phyloP scores from a whole-genome alignment of 257 asterid genomes.

The Plantago major region DNA sequence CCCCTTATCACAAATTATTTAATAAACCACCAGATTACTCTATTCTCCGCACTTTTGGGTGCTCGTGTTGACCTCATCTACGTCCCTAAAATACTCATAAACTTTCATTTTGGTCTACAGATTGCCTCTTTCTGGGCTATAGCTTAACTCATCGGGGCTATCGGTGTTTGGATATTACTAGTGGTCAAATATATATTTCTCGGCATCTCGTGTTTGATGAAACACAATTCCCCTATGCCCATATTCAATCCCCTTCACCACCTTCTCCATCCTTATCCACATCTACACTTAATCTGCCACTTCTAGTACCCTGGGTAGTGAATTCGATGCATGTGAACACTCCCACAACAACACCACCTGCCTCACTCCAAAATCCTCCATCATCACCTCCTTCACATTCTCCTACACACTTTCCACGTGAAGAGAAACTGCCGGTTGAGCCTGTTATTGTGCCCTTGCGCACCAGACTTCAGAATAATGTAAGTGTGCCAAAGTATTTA shows the following conservation, averaged over 20 bases:
- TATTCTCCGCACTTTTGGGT: neutral
- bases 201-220: neutral
- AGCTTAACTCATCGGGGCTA: neutral
- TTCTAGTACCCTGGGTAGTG: too few species aligned
- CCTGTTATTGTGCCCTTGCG: too few species aligned
- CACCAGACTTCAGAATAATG: too few species aligned
- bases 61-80: neutral
- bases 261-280: neutral
- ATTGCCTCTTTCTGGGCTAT: neutral
- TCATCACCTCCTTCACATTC: neutral
- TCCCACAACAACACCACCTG: neutral
- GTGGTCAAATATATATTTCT: neutral
- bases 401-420: neutral
- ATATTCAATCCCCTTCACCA: neutral
- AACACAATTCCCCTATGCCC: neutral
- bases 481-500: too few species aligned
- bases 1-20: neutral
- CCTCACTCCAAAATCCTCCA: neutral
- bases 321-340: too few species aligned
- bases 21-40: neutral
- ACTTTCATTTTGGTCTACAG: neutral
- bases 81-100: neutral
- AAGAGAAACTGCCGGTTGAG: too few species aligned
- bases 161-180: neutral
- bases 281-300: too few species aligned